A percentile compares a stretch with the other conserved stretches of the same genome.
phyloP scores from a whole-genome alignment of 495 filamentous ascomycete species.

The Achaetomiella virescens region DNA sequence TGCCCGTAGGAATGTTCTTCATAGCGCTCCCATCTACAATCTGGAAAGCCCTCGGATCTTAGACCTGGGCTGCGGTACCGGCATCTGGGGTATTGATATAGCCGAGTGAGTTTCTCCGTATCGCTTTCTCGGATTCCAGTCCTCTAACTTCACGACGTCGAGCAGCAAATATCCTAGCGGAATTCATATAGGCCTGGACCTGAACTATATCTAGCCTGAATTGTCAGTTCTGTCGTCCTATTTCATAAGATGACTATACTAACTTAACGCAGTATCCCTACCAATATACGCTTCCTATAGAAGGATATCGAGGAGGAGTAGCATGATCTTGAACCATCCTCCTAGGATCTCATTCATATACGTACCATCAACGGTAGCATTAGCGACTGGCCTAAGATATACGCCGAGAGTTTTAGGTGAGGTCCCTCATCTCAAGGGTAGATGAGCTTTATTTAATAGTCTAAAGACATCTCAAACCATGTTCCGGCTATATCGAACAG shows the following conservation, averaged over 20 bases:
- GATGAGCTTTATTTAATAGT: conserved; percentile 13
- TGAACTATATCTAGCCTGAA: conserved; percentile 73
- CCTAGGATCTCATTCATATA: conserved; percentile 83
- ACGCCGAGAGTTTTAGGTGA: conserved; percentile 61
- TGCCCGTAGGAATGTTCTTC: conserved; percentile 53
- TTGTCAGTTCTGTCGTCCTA: conserved; percentile 40
- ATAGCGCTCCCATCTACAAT: conserved; percentile 47
- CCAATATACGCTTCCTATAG: conserved; percentile 61
- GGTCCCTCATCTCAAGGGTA: conserved; percentile 13
- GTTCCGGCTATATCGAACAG: conserved; percentile 74
- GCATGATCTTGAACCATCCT: conserved; percentile 60
- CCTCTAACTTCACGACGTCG: background rate
- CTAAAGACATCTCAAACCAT: conserved; percentile 68
- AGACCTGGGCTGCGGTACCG: conserved; percentile 83
- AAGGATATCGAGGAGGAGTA: conserved; percentile 77
- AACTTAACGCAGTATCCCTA: conserved; percentile 53
- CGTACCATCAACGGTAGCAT: conserved; percentile 78
- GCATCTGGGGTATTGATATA: conserved; percentile 88
- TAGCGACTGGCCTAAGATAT: conserved; percentile 67
- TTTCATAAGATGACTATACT: background rate
- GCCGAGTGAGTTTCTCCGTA: conserved; percentile 53
- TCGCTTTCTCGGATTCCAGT: background rate
- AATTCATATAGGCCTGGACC: conserved; percentile 41
- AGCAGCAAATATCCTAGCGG: conserved; percentile 22
- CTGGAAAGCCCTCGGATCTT: conserved; percentile 49